Evolutionary conservation across 768 basidiomycete species (phyloP), one percentile per base, ranked within the genome.

Genomic region (Kockovaella imperatae): DNA sequence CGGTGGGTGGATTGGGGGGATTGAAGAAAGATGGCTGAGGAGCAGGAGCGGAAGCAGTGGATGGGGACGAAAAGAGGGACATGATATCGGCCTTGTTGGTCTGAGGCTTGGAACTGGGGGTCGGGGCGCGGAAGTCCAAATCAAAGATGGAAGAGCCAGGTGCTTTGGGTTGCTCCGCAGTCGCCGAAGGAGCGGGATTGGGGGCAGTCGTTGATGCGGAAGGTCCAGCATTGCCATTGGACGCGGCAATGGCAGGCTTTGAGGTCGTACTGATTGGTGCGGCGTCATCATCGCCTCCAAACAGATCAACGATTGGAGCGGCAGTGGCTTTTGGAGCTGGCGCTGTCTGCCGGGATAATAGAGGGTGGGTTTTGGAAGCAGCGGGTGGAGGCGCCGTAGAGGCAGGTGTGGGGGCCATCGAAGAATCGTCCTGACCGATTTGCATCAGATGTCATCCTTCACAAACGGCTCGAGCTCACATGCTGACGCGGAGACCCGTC

Each of bases 21-120:
- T 50, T 35, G 46, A 68, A 68, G 47, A 68, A 62, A 3, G 53
- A 49, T 50, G 18, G 41, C 36, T 21, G 52, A 40, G 36, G 23
- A 23, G 24, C 43, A n/a, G 47, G 35, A 35, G 58, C 32, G 11
- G 59, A 25, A 11, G 53, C 24, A 14, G 52, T 31, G 6, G 64
- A 40, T 0, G 67, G n/a, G 21, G 53, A 38, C 3, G 63, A 41
- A 53, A 68, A 70, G 11, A 70, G 49, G 5, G 67, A 67, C 59
- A 70, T 62, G 54, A 70, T 70, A 35, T 70, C 69, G 4, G 60
- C 56, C 44, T 67, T 68, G 42, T 54, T 57, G 1, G 56, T 59
- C 32, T 63, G 60, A 8, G 61, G 58, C 21, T 57, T 60, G 5
- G 57, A 32, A 4, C 53, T 43, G 11, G 58, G 53, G 1, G 62